Evolutionary conservation across 768 basidiomycete species (phyloP), one percentile per base, ranked within the genome.

Genomic region (Pseudohyphozyma bogoriensis): DNA sequence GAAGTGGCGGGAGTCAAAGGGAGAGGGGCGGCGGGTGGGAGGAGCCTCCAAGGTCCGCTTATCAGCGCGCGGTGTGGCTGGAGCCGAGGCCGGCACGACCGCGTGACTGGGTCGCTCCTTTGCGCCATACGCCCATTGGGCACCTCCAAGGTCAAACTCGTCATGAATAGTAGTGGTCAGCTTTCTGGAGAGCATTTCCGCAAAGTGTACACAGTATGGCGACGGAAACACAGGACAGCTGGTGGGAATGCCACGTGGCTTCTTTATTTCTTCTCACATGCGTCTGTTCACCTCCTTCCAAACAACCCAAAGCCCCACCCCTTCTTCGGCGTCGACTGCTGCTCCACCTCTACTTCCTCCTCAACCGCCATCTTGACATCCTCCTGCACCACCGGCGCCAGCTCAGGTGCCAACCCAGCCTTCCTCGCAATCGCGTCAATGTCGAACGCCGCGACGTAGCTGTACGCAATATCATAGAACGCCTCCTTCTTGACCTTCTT

Each of bases 391-490:
- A 32, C 52, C 52, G 18, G 24, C 15, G 40, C 55, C 13, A 13
- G 42, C 2, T 46, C 46, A 15, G 12, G 35, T 44, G 16, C 29
- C 60, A 60, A 20, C 8, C 62, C 62, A 2, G 66, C 62, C 45
- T 45, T 26, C 40, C 29, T 47, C 28, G 57, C 58, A 10, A 68
- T 64, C 44, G 60, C 66, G 5, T 64, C 66, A 26, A 64, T 20
- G 32, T 68, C 66, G 44, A 68, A 68, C 60, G 90, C 74, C 64
- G 86, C 82, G 56, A 89, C 84, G 70, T 93, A 95, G 74, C 93
- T 95, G 69, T 91, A 82, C 22, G 89, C 91, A 62, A 89, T 86
- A 72, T 95, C 88, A 74, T 92, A 95, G 77, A 96, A 95, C 42
- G 89, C 69, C 20, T 89, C 88, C 71, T 93, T 93, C 76, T 85